A percentile compares a stretch with the other conserved stretches of the same genome.
phyloP scores from a whole-genome alignment of 1,139 yeast genomes.

The Suhomyces yuchorum region DNA sequence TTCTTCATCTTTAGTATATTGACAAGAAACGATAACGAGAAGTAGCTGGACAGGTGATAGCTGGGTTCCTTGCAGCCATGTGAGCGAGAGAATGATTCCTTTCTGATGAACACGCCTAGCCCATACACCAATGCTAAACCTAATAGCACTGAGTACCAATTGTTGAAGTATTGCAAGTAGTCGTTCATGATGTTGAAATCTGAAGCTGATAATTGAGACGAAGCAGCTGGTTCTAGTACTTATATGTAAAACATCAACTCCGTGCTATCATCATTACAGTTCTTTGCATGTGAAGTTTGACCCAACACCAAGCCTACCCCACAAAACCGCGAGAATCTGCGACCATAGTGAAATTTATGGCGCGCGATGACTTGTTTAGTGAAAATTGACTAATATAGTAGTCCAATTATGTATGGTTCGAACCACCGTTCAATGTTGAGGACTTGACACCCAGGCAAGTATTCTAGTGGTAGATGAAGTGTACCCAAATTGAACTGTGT shows the following conservation, averaged over 20 bases:
- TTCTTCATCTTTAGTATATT: slow-evolving; percentile 15
- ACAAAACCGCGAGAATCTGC: not conserved
- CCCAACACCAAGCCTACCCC: not conserved
- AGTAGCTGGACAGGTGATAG: not conserved
- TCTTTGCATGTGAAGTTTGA: not conserved
- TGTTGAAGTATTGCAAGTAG: slow-evolving; percentile 11
- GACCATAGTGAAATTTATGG: not conserved
- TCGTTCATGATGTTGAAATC: not conserved
- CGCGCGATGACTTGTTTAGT: not conserved
- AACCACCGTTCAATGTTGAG: too few species aligned
- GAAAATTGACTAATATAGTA: not conserved
- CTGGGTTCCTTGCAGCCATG: slow-evolving; percentile 26
- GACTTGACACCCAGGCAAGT: too few species aligned
- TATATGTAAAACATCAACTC: not conserved
- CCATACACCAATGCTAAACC: slow-evolving; percentile 16
- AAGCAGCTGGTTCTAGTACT: not conserved
- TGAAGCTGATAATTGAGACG: not conserved
- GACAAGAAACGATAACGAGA: slow-evolving; percentile 12
- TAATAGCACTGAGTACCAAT: slow-evolving; percentile 20
- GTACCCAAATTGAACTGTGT: too few species aligned
- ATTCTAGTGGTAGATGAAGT: too few species aligned
- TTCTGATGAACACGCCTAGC: slow-evolving; percentile 14
- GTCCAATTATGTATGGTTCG: too few species aligned
- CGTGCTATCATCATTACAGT: too few species aligned
- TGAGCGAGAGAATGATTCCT: slow-evolving; percentile 17